Evolutionary conservation across 805 yeast genomes (phyloP).

Genomic region (Pichia occidentalis): DNA sequence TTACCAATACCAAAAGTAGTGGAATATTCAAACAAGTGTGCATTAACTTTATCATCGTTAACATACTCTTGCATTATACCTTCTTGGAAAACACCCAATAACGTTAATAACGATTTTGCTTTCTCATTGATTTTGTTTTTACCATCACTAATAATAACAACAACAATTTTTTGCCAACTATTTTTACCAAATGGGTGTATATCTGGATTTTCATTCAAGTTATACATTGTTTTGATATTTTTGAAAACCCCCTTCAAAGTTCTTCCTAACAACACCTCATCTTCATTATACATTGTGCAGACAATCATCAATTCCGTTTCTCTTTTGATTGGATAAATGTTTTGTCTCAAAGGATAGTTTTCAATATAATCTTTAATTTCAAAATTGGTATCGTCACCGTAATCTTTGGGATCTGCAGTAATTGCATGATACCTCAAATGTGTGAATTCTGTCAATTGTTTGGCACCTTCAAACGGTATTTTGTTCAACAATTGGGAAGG

Average conservation of each 20-base stretch:
- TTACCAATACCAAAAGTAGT: conserved; percentile 71
- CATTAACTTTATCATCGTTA: conserved; percentile 70
- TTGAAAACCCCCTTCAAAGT: conserved; percentile 87
- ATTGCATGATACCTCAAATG: conserved; percentile 90
- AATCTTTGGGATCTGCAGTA: conserved; percentile 83
- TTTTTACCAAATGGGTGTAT: conserved; percentile 82
- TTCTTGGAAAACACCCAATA: conserved; percentile 87
- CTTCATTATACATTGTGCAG: conserved; percentile 89
- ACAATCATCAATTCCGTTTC: conserved; percentile 81
- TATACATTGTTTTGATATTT: conserved; percentile 69
- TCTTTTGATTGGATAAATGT: conserved; percentile 65
- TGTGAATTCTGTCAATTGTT: conserved; percentile 44
- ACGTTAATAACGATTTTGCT: conserved; percentile 70
- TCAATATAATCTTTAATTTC: conserved; percentile 22
- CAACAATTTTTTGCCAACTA: conserved; percentile 90
- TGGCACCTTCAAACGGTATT: conserved; percentile 38
- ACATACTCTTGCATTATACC: conserved; percentile 90
- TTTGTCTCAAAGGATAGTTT: conserved; percentile 55
- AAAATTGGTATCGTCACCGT: conserved; percentile 46
- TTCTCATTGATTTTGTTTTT: conserved; percentile 73
- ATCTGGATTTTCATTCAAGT: conserved; percentile 36
- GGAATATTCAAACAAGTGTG: conserved; percentile 91
- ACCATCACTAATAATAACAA: conserved; percentile 87
- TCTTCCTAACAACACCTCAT: conserved; percentile 72
- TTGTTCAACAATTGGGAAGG: conserved; percentile 51